Evolutionary conservation across 1,284 basidiomycete species (phyloP).

Genomic region (Cryptococcus deneoformans): DNA sequence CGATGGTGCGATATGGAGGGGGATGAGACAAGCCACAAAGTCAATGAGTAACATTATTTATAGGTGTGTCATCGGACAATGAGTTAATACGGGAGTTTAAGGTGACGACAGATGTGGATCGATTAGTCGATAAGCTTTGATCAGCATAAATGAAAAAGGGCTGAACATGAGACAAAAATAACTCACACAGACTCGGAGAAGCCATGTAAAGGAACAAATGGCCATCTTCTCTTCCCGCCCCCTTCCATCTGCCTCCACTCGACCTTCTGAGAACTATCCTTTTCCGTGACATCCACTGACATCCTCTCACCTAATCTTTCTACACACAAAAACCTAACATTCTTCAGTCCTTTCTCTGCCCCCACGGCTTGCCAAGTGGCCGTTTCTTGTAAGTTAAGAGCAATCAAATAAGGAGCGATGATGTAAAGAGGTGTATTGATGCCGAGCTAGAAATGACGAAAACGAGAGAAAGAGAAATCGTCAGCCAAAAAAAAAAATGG

Average conservation of each 20-base stretch:
- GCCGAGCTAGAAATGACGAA: conserved; percentile 21
- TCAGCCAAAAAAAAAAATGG: background rate
- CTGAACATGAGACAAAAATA: too few relatives aligned
- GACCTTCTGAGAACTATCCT: conserved; percentile 8
- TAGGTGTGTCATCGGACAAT: too few relatives aligned
- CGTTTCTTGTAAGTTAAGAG: conserved; percentile 50
- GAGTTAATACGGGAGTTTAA: too few relatives aligned
- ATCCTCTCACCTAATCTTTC: conserved; percentile 16
- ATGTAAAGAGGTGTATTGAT: conserved; percentile 58
- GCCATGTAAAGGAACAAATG: conserved; percentile 13
- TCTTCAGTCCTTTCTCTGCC: conserved; percentile 31
- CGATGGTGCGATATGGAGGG: too few relatives aligned
- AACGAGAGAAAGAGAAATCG: background rate
- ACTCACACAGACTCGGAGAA: background rate
- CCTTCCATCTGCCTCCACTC: conserved; percentile 9
- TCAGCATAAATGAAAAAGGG: background rate
- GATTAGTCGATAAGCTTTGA: conserved; percentile 50
- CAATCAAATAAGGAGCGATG: conserved; percentile 53
- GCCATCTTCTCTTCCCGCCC: conserved; percentile 15
- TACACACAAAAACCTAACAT: conserved; percentile 37
- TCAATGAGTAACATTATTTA: too few relatives aligned
- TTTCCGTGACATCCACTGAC: conserved; percentile 7
- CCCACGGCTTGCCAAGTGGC: conserved; percentile 30
- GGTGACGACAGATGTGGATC: too few relatives aligned
- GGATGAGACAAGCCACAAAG: too few relatives aligned